A percentile compares a stretch with the other conserved stretches of the same genome.
These are phyloP conservation scores for Metahyphopichia silvanorum DNA, from an alignment of 805 yeast species.

Conservation along the genomic window DNA sequence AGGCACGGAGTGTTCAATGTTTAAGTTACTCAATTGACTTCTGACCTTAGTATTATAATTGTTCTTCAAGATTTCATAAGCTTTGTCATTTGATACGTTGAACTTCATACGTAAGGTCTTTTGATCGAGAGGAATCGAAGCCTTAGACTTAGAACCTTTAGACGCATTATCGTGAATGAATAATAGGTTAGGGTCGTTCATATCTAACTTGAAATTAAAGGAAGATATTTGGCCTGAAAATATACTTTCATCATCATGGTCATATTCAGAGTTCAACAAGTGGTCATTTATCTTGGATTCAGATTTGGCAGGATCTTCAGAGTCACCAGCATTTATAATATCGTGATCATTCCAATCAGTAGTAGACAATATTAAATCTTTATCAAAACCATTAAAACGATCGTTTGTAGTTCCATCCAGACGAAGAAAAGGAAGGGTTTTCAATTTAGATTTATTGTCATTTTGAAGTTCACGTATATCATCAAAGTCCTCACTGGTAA, in stretches of 20 bases:
- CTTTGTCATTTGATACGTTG: conserved; percentile 84
- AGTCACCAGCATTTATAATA: conserved; percentile 49
- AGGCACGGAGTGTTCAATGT: conserved; percentile 87
- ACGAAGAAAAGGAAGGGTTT: conserved; percentile 26
- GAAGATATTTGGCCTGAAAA: conserved; percentile 59
- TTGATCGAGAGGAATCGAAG: conserved; percentile 52
- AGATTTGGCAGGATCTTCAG: conserved; percentile 6
- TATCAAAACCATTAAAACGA: conserved; percentile 41
- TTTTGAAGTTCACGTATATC: conserved; percentile 24
- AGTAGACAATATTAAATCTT: conserved; percentile 61
- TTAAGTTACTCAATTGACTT: conserved; percentile 85
- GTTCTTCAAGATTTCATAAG: conserved; percentile 76
- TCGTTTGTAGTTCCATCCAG: conserved; percentile 27
- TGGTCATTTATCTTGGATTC: conserved; percentile 1
- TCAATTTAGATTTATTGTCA: conserved; percentile 12
- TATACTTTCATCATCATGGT: conserved; percentile 65
- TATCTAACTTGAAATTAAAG: conserved; percentile 56
- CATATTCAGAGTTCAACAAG: conserved; percentile 9
- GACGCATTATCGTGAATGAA: conserved; percentile 42
- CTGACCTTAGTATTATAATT: conserved; percentile 91
- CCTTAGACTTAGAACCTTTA: conserved; percentile 17
- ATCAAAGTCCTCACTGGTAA: conserved; percentile 30
- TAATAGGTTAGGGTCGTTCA: conserved; percentile 82
- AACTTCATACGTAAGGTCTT: conserved; percentile 57
- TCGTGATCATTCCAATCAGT: conserved; percentile 77